These are phyloP conservation scores for Aquilaria malaccensis DNA, from an alignment of 345 rosid species.

Conservation along the genomic window DNA sequence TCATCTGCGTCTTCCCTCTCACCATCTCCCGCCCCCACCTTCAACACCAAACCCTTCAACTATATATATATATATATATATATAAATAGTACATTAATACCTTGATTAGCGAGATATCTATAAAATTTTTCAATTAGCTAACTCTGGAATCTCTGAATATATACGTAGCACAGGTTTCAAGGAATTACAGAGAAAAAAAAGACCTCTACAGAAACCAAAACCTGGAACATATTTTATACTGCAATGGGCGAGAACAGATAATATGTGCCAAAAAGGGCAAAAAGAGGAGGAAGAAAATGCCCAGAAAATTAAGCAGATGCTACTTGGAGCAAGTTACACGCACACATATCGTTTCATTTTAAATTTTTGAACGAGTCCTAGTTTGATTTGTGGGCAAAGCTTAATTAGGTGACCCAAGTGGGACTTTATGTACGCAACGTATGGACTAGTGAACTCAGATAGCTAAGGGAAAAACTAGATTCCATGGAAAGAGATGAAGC, in stretches of 20 bases:
- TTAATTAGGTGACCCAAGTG: background rate
- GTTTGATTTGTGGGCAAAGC: no score
- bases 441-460: no score
- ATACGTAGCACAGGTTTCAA: background rate
- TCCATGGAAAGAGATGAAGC: conserved; percentile 5
- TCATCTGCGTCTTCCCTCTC: conserved; percentile 76
- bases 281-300: no score
- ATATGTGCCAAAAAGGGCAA: no score
- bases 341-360: background rate
- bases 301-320: background rate
- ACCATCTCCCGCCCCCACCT: conserved; percentile 32
- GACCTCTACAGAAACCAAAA: no score
- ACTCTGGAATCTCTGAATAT: background rate
- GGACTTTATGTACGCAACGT: background rate
- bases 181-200: background rate
- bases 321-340: background rate
- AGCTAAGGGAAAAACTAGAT: conserved; percentile 7
- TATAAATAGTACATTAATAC: background rate
- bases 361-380: no score
- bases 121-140: no score
- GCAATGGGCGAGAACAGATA: no score
- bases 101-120: no score
- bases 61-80: background rate
- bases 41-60: background rate
- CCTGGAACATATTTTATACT: no score